These are phyloP conservation scores for Elongisporangium anandrum DNA, from an alignment of 352 stramenopile genomes.

Conservation along the genomic window DNA sequence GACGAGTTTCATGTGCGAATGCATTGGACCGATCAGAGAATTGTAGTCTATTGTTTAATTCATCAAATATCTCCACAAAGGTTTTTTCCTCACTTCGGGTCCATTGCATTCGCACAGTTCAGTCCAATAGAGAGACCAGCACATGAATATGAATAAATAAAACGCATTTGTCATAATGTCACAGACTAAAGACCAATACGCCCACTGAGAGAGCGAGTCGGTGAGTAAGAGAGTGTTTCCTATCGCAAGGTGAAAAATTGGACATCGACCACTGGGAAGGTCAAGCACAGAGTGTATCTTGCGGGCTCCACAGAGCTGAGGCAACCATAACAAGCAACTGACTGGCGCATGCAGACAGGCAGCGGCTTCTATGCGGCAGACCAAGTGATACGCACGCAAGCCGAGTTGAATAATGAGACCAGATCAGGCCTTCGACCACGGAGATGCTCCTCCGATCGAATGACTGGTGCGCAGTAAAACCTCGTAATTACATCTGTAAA, in stretches of 20 bases:
- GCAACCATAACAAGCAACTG: constrained; percentile 16
- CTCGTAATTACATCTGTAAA: constrained; percentile 15
- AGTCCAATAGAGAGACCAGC: too few relatives aligned
- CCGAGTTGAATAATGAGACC: constrained; percentile 9
- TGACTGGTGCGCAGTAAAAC: constrained; percentile 17
- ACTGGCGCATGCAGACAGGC: background rate
- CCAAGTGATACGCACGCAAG: background rate
- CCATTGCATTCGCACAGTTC: background rate
- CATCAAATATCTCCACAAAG: constrained; percentile 71
- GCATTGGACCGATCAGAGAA: constrained; percentile 79
- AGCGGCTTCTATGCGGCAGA: constrained; percentile 2
- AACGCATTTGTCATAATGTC: constrained; percentile 26
- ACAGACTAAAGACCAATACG: constrained; percentile 77
- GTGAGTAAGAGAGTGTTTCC: constrained; percentile 67
- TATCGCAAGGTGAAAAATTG: constrained; percentile 89
- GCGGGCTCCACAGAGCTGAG: constrained; percentile 20
- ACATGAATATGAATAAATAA: constrained; percentile 4
- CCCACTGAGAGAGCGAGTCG: constrained; percentile 48
- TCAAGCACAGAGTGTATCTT: constrained; percentile 88
- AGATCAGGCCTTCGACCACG: constrained; percentile 1
- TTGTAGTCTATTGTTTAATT: constrained; percentile 82
- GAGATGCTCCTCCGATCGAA: constrained; percentile 5
- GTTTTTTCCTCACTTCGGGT: constrained; percentile 78
- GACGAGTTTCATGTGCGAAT: too few relatives aligned
- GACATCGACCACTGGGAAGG: constrained; percentile 69